Percentiles rank a stretch among this genome's conserved stretches.
Conservation (phyloP, 1,284 basidiomycete species). For the Agaricales sp. region DNA sequence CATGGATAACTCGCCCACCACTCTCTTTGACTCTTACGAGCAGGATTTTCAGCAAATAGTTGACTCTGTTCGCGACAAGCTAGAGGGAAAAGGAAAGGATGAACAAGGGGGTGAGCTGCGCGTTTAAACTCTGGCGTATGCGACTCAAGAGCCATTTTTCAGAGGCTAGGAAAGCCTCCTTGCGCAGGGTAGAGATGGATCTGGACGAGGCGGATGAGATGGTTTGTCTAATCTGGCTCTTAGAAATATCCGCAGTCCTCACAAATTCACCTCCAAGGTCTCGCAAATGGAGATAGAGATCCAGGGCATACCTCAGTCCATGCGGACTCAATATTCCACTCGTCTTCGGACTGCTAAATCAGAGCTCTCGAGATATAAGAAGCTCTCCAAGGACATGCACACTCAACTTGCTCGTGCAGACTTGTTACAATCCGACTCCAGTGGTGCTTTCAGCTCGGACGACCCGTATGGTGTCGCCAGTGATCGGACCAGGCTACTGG, state of each 20-base stretch:
- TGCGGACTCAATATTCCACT: constrained; percentile 64
- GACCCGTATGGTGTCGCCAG: constrained; percentile 64
- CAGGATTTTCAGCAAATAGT: constrained; percentile 73
- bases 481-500: constrained; percentile 71
- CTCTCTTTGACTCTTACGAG: constrained; percentile 75
- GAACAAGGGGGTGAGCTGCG: constrained; percentile 41
- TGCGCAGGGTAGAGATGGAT: constrained; percentile 89
- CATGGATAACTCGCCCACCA: constrained; percentile 74
- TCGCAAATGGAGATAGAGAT: constrained; percentile 99
- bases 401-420: constrained; percentile 48
- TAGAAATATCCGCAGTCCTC: constrained; percentile 1
- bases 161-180: constrained; percentile 79
- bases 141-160: constrained; percentile 7
- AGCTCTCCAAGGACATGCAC: constrained; percentile 58
- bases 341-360: constrained; percentile 67
- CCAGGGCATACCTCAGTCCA: constrained; percentile 87
- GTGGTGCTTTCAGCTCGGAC: constrained; percentile 51
- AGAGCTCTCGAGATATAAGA: constrained; percentile 70
- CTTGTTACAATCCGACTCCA: constrained; percentile 40
- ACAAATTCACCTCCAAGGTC: constrained; percentile 38
- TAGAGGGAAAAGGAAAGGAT: constrained; percentile 50
- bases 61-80: constrained; percentile 54
- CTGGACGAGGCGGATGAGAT: constrained; percentile 98
- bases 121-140: neutral
- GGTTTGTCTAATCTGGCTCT: constrained; percentile 30